Evolutionary conservation across 305 asterid species (phyloP).

Genomic region (Striga hermonthica): DNA sequence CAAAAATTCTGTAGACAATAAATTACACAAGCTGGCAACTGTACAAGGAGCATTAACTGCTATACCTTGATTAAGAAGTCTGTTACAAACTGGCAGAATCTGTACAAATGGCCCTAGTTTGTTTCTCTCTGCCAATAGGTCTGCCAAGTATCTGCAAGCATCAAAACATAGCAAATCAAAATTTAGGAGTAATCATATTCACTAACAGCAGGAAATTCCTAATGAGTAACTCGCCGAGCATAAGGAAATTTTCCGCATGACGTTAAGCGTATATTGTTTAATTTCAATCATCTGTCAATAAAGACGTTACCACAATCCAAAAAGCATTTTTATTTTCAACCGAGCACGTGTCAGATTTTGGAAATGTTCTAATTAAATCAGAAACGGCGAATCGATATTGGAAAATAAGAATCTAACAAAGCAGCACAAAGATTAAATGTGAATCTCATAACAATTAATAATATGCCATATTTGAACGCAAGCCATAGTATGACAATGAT

Average conservation of each 20-base stretch:
- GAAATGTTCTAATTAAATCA: not conserved
- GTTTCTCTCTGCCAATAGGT: constrained; percentile 64
- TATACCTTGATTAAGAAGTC: constrained; percentile 73
- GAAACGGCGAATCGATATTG: constrained; percentile 4
- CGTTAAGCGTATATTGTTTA: not conserved
- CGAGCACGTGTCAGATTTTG: not conserved
- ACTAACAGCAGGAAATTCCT: not conserved
- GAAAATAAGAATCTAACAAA: constrained; percentile 3
- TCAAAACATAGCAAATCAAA: constrained; percentile 32
- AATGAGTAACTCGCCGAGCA: no score
- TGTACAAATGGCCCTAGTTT: constrained; percentile 63
- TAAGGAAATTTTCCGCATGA: constrained; percentile 1
- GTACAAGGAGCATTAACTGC: not conserved
- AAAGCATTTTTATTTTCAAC: not conserved
- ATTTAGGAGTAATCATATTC: constrained; percentile 6
- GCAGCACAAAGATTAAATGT: constrained; percentile 9
- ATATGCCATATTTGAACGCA: no score
- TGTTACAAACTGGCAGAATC: constrained; percentile 58
- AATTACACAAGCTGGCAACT: not conserved
- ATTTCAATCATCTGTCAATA: constrained; percentile 12
- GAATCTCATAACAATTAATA: no score
- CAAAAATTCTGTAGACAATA: not conserved
- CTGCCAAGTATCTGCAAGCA: constrained; percentile 57
- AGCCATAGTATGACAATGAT: no score
- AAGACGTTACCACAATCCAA: constrained; percentile 1